Evolutionary conservation across 2,329 filamentous ascomycete species (phyloP).

Genomic region (Myotisia sp.): DNA sequence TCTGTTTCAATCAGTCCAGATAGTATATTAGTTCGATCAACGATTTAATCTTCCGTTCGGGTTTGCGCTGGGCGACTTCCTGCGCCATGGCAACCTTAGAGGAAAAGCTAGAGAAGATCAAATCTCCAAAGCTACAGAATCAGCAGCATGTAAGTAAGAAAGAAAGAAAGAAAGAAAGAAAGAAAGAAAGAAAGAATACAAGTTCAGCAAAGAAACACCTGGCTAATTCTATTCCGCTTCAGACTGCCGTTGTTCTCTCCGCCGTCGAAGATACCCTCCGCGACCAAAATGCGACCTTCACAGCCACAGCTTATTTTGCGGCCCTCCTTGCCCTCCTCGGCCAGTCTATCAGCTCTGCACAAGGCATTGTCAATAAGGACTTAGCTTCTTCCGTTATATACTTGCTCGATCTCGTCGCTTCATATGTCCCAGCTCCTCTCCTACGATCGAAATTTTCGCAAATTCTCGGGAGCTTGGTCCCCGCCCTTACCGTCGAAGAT

Average conservation of each 20-base stretch:
- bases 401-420: constrained; percentile 82
- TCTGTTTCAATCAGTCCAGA: too few relatives aligned
- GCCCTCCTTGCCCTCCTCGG: constrained; percentile 79
- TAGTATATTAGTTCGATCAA: too few relatives aligned
- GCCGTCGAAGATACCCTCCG: constrained; percentile 87
- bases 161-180: not conserved
- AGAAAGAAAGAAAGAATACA: not conserved
- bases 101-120: constrained; percentile 94
- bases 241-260: constrained; percentile 75
- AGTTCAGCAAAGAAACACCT: too few relatives aligned
- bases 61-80: constrained; percentile 15
- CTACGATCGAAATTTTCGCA: constrained; percentile 90
- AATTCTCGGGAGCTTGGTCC: constrained; percentile 75
- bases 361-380: constrained; percentile 62
- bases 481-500: constrained; percentile 63
- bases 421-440: constrained; percentile 68
- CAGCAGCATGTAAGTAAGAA: constrained; percentile 70
- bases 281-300: constrained; percentile 69
- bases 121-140: constrained; percentile 88
- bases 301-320: constrained; percentile 85
- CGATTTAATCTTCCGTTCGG: too few relatives aligned
- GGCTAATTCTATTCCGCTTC: constrained; percentile 7
- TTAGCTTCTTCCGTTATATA: constrained; percentile 80
- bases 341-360: constrained; percentile 51
- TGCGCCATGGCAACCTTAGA: constrained; percentile 49